These are phyloP conservation scores for Yamadazyma atmosphaerica DNA, from an alignment of 1,139 yeast genomes.

Conservation along the genomic window DNA sequence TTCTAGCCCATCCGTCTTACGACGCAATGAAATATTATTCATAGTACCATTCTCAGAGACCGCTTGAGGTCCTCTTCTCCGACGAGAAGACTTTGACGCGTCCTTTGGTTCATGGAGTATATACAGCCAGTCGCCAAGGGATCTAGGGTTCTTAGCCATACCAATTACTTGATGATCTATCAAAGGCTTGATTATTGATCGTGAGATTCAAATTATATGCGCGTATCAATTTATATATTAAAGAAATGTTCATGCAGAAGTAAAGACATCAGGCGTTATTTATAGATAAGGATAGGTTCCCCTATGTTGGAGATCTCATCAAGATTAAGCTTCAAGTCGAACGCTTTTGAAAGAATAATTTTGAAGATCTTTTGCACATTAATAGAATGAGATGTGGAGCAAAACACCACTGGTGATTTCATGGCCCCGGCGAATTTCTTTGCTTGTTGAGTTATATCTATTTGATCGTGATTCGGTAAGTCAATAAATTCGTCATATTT, in stretches of 20 bases:
- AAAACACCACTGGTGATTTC: conserved; percentile 87
- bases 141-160: not conserved
- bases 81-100: not conserved
- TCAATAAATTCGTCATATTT: conserved; percentile 89
- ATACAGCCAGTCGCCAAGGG: not conserved
- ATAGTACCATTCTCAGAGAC: conserved; percentile 13
- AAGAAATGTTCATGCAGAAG: not conserved
- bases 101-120: not conserved
- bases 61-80: no score
- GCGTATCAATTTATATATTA: not conserved
- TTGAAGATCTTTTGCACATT: conserved; percentile 95
- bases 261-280: conserved; percentile 18
- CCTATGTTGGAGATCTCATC: conserved; percentile 85
- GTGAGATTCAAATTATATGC: no score
- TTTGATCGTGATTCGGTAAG: conserved; percentile 77
- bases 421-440: conserved; percentile 86
- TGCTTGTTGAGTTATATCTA: conserved; percentile 82
- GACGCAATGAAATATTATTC: conserved; percentile 19
- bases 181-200: no score
- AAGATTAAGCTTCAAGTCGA: conserved; percentile 78
- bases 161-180: no score
- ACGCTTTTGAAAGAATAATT: conserved; percentile 86
- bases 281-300: conserved; percentile 84
- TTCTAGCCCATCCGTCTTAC: conserved; percentile 37
- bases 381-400: conserved; percentile 91